Percentiles rank a stretch among this genome's conserved stretches.
Conservation (phyloP, 768 basidiomycete species). For the Tubosaeta sp. region DNA sequence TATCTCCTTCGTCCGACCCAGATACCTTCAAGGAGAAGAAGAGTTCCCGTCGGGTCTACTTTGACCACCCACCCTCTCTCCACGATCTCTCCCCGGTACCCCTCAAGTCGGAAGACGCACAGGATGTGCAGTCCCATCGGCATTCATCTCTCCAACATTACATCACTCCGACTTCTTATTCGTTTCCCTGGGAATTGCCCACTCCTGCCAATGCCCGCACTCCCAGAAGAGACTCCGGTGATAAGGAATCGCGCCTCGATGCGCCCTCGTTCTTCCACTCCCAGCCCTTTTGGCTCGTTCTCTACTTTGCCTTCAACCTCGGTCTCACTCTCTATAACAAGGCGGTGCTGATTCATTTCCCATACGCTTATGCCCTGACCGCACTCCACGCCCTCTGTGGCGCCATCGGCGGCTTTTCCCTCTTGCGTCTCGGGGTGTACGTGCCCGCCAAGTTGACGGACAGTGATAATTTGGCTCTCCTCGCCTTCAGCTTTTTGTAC, state of each 20-base stretch:
- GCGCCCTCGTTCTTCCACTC: slow-evolving; percentile 24
- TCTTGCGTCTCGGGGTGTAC: slow-evolving; percentile 56
- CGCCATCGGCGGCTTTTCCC: slow-evolving; percentile 68
- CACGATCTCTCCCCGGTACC: neutral
- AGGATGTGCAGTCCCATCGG: neutral
- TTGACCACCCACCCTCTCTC: slow-evolving; percentile 17
- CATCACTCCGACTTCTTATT: slow-evolving; percentile 4
- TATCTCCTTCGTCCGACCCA: neutral
- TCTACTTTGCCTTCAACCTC: slow-evolving; percentile 92
- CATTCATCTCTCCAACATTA: neutral
- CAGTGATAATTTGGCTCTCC: slow-evolving; percentile 56
- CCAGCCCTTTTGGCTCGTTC: slow-evolving; percentile 56
- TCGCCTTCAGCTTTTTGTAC: slow-evolving; percentile 85
- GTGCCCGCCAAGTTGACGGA: slow-evolving; percentile 49
- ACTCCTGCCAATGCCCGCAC: slow-evolving; percentile 11
- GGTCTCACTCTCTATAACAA: slow-evolving; percentile 95
- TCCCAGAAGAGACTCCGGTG: neutral
- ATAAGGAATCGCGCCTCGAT: slow-evolving; percentile 10
- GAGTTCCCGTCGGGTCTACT: slow-evolving; percentile 15
- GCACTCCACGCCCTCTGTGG: slow-evolving; percentile 89
- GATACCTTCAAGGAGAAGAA: slow-evolving; percentile 14
- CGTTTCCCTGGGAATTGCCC: slow-evolving; percentile 20
- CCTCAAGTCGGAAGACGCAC: slow-evolving; percentile 7
- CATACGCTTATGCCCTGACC: slow-evolving; percentile 94
- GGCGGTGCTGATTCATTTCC: slow-evolving; percentile 83